Base-by-base conservation (phyloP, 768 basidiomycete species). In the Trichaptum fuscoviolaceum region DNA sequence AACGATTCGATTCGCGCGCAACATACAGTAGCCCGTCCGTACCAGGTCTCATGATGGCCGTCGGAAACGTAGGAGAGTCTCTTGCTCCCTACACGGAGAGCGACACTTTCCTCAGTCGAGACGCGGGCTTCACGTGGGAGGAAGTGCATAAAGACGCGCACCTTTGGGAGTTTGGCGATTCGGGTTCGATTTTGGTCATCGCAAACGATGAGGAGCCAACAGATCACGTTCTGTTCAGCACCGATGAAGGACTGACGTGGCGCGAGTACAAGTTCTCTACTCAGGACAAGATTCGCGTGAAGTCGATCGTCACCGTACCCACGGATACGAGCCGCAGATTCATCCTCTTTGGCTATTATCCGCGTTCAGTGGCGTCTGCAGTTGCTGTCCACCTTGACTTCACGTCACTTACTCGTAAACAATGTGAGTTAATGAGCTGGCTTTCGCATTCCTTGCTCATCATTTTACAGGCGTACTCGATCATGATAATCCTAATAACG, bases 61-160 rank as follows among this genome's bases (percentile, higher is more conserved):
- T 98, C 59, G 97, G 97, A 8, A 99, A 94, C 71, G 96, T 99
- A 17, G 97, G 97, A 57, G 90, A 94, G 69, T 73, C 79, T 0
- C 85, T 99, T 1, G 87, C 85, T 0, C 79, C 87, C 0, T 99
- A 99, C 78, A 83, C 81, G 3, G 91, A 98, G 34, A 88, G 89
- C 67, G 96, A 99, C 75, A 97, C 95, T 1, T 99, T 97, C 89
- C 84, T 99, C 57, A 94, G 93, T 65, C 93, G 97, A 4, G 94
- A 99, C 71, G 97, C 88, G 1, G 97, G 97, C 9, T 97, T 97
- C 78, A 95, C 93, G 0, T 99, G 97, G 97, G 88, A 97, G 74
- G 97, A 99, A 78, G 90, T 99, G 0, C 95, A 95, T 81, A 99
- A 99, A 75, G 96, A 96, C 70, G 96, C 97, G 0, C 92, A 99